Evolutionary conservation across 2,329 filamentous ascomycete genomes (phyloP).

Genomic region (Graphium sp.): DNA sequence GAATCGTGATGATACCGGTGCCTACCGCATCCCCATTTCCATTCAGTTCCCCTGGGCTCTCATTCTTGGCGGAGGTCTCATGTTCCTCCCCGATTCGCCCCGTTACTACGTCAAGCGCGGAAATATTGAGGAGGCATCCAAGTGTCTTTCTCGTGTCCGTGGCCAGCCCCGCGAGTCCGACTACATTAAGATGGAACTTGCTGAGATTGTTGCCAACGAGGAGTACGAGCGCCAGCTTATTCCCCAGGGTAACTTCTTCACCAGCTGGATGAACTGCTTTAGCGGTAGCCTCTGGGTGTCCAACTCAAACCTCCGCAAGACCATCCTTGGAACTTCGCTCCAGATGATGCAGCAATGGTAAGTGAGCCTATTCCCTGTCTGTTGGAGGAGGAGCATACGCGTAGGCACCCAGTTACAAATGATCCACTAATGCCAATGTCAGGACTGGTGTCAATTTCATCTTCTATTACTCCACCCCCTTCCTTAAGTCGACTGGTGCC

Average conservation of each 20-base stretch:
- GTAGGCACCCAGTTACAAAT: no score
- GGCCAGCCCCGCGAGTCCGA: conserved; percentile 57
- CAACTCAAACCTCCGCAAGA: conserved; percentile 53
- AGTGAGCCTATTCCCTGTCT: conserved; percentile 7
- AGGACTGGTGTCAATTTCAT: conserved; percentile 84
- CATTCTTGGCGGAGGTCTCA: conserved; percentile 54
- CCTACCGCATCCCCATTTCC: conserved; percentile 67
- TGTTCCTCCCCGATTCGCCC: conserved; percentile 70
- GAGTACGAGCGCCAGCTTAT: conserved; percentile 64
- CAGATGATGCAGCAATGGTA: conserved; percentile 67
- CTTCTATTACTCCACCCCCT: conserved; percentile 74
- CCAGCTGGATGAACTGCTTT: conserved; percentile 54
- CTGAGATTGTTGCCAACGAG: conserved; percentile 79
- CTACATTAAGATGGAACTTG: conserved; percentile 62
- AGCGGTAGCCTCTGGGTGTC: conserved; percentile 42
- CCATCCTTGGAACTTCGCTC: conserved; percentile 53
- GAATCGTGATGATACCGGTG: conserved; percentile 40
- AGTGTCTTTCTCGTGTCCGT: conserved; percentile 49
- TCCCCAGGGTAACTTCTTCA: conserved; percentile 46
- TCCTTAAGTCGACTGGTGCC: conserved; percentile 64
- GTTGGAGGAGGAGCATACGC: no score
- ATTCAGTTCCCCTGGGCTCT: conserved; percentile 71
- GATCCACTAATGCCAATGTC: conserved; percentile 2
- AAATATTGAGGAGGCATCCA: conserved; percentile 45
- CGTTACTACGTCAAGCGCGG: conserved; percentile 74